phyloP scores from a whole-genome alignment of 2,329 filamentous ascomycete genomes.

The Triangularia setosa region DNA sequence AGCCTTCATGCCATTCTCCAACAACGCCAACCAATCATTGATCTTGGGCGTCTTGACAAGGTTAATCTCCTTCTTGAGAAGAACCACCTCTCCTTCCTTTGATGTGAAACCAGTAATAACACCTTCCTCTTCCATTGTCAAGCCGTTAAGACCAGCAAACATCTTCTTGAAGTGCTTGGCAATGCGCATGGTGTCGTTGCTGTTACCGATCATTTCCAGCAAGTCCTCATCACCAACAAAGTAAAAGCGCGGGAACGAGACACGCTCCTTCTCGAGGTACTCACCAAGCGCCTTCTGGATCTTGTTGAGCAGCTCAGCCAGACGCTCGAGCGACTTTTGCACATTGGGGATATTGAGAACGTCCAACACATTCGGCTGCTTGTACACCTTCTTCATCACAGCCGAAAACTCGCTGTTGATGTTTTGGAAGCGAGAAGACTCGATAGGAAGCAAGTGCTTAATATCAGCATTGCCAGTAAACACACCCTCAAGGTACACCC shows the following conservation, averaged over 20 bases:
- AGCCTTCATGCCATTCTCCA: slow-evolving; percentile 90
- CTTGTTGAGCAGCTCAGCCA: slow-evolving; percentile 97
- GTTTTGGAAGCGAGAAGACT: slow-evolving; percentile 95
- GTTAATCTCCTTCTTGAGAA: slow-evolving; percentile 85
- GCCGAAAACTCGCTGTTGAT: slow-evolving; percentile 98
- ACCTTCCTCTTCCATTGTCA: slow-evolving; percentile 85
- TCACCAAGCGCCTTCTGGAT: slow-evolving; percentile 98
- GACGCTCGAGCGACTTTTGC: slow-evolving; percentile 89
- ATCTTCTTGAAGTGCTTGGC: slow-evolving; percentile 99
- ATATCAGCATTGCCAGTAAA: slow-evolving; percentile 99
- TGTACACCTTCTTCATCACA: slow-evolving; percentile 99
- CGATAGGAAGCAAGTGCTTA: slow-evolving; percentile 93
- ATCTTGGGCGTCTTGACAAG: slow-evolving; percentile 91
- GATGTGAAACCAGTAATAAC: slow-evolving; percentile 91
- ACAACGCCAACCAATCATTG: slow-evolving; percentile 95
- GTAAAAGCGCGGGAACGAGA: slow-evolving; percentile 98
- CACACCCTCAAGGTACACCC: slow-evolving; percentile 98
- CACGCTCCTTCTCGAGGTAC: slow-evolving; percentile 95
- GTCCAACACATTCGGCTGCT: slow-evolving; percentile 91
- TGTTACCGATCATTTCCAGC: slow-evolving; percentile 98
- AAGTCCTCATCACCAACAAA: slow-evolving; percentile 99
- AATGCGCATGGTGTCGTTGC: slow-evolving; percentile 92
- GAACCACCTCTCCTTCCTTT: slow-evolving; percentile 87
- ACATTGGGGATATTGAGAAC: slow-evolving; percentile 94
- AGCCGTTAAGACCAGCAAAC: slow-evolving; percentile 92